Percentiles rank a stretch among this genome's conserved stretches.
Evolutionary conservation across 345 rosid genomes (phyloP).

Genomic region (Salix purpurea): DNA sequence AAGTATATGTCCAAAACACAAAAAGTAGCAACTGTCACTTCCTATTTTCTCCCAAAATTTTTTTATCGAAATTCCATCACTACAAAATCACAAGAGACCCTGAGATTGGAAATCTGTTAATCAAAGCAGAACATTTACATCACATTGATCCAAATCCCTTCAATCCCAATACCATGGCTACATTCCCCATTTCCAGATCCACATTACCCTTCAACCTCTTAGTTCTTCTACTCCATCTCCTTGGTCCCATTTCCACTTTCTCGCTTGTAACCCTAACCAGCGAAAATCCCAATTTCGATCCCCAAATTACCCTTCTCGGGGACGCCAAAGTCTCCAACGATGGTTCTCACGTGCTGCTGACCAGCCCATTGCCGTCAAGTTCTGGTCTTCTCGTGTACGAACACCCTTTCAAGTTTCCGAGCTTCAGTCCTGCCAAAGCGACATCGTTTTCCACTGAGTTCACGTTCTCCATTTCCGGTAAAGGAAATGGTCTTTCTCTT

Average conservation of each 20-base stretch:
- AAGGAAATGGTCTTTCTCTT: slow-evolving; percentile 37
- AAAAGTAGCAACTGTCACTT: not conserved
- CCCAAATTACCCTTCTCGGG: slow-evolving; percentile 30
- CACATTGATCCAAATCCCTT: not conserved
- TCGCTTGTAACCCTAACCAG: slow-evolving; percentile 16
- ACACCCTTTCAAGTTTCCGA: slow-evolving; percentile 32
- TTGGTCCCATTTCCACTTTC: slow-evolving; percentile 16
- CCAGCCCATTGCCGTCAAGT: slow-evolving; percentile 26
- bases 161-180: slow-evolving; percentile 13
- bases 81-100: not conserved
- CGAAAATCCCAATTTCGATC: slow-evolving; percentile 27
- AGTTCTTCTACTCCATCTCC: slow-evolving; percentile 14
- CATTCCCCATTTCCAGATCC: slow-evolving; percentile 7
- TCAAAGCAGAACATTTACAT: not conserved
- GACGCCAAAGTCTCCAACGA: slow-evolving; percentile 29
- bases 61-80: not conserved
- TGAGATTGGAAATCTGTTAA: not conserved
- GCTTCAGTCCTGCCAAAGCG: slow-evolving; percentile 10
- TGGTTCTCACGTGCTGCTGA: slow-evolving; percentile 27
- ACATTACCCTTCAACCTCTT: slow-evolving; percentile 5
- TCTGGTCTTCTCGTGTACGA: slow-evolving; percentile 33
- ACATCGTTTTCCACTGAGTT: slow-evolving; percentile 41
- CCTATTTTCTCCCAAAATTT: too few relatives aligned
- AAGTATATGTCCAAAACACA: too few relatives aligned
- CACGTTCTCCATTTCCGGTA: slow-evolving; percentile 39